Percentiles rank a stretch among this genome's conserved stretches.
Evolutionary conservation across 345 rosid genomes (phyloP).

Genomic region (Rubroshorea leprosula): DNA sequence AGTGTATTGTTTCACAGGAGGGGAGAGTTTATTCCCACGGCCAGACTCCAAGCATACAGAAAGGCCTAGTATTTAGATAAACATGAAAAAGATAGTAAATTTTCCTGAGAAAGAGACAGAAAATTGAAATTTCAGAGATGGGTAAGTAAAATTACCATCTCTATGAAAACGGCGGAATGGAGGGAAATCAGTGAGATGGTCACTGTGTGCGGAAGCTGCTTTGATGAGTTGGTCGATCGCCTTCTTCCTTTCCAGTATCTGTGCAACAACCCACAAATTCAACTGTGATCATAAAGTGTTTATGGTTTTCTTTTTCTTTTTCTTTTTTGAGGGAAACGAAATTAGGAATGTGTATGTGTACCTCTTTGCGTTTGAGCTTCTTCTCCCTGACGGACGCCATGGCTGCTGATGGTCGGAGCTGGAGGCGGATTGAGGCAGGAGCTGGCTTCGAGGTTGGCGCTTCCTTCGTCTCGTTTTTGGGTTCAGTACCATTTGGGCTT

Average conservation of each 20-base stretch:
- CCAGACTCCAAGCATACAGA: constrained; percentile 56
- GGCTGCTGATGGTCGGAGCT: not conserved
- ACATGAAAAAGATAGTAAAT: not conserved
- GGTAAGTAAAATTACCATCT: constrained; percentile 36
- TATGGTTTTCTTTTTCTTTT: not conserved
- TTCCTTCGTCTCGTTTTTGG: too few relatives aligned
- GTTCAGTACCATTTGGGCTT: too few relatives aligned
- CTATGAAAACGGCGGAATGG: constrained; percentile 44
- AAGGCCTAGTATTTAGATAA: constrained; percentile 37
- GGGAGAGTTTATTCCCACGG: constrained; percentile 61
- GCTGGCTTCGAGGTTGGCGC: too few relatives aligned
- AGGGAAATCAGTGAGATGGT: constrained; percentile 60
- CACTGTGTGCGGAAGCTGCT: constrained; percentile 51
- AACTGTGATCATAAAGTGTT: not conserved
- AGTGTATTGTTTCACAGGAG: constrained; percentile 43
- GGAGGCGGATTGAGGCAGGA: not conserved
- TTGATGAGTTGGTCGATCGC: constrained; percentile 45
- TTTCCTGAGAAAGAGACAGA: not conserved
- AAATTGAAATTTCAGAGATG: not conserved
- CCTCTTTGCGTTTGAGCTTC: constrained; percentile 39
- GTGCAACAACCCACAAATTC: not conserved
- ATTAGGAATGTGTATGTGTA: not conserved
- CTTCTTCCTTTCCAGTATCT: constrained; percentile 62
- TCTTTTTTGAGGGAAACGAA: not conserved
- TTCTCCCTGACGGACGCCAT: constrained; percentile 42